Evolutionary conservation across 2,329 filamentous ascomycete genomes (phyloP), one percentile per base, ranked within the genome.

Genomic region (Aspergillus intermedius): DNA sequence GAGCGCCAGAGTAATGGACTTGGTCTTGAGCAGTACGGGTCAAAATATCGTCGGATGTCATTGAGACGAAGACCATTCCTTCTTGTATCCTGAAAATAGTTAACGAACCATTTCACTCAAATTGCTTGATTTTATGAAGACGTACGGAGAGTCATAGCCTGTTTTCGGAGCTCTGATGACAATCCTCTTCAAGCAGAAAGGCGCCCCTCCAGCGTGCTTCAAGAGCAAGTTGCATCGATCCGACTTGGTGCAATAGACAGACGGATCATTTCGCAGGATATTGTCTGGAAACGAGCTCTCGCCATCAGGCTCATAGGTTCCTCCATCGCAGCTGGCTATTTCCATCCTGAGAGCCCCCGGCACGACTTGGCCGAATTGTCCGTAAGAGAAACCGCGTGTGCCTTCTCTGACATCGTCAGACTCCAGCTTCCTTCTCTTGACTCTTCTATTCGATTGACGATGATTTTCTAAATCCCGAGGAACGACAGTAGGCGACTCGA

Each of bases 241-340:
- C n/a, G 82, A 84, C 65, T 91, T 88, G 34, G 90, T 95, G 69
- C 90, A 94, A 64, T 96, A 97, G 2, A 95, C 88, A 9, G 86
- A 87, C 49, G 77, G 77, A 67, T 97, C 88, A 64, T 91, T 84
- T 57, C 81, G 83, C 53, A 97, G 76, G 23, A 96, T 84, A 64
- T 95, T 95, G 57, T 91, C 87, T 17, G 85, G 82, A 10, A 79
- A 79, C 54, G 88, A 87, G 25, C 69, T 70, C 32, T 72, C 72
- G 9, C 75, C 71, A 47, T 75, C 64, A 15, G 67, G 71, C 58
- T 84, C 80, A 58, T 79, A 80, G 50, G 77, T 74, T 40, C 91
- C 90, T 37, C 89, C 90, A 66, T 96, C 91, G 63, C 90, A 96
- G 74, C 85, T 93, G 44, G 88, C 79, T 53, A 96, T 83, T 64